phyloP scores from a whole-genome alignment of 345 rosid species.

The Hibiscus syriacus region DNA sequence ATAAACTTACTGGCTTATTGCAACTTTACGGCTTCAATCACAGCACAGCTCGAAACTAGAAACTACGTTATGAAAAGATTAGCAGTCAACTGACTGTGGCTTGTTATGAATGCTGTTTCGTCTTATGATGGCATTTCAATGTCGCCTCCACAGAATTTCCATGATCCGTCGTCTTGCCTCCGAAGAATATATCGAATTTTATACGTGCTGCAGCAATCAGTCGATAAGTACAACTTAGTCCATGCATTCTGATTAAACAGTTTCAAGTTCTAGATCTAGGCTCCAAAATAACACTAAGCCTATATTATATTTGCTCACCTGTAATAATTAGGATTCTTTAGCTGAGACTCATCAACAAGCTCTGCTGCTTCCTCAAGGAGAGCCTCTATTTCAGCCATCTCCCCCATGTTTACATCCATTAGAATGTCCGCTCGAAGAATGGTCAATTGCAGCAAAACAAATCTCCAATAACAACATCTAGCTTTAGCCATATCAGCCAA shows the following conservation, averaged over 20 bases:
- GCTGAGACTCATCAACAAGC: slow-evolving; percentile 75
- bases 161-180: slow-evolving; percentile 77
- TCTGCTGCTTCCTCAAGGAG: slow-evolving; percentile 94
- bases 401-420: slow-evolving; percentile 41
- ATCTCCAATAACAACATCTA: slow-evolving; percentile 80
- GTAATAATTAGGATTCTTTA: slow-evolving; percentile 72
- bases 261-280: neutral
- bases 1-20: too few species aligned
- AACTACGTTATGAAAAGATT: neutral
- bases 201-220: slow-evolving; percentile 59
- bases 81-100: neutral
- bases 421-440: slow-evolving; percentile 59
- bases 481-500: slow-evolving; percentile 73
- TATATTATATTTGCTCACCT: slow-evolving; percentile 35
- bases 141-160: slow-evolving; percentile 77
- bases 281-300: neutral
- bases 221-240: neutral
- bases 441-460: slow-evolving; percentile 72
- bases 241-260: neutral
- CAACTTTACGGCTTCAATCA: too few species aligned
- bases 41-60: neutral
- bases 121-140: slow-evolving; percentile 48
- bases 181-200: slow-evolving; percentile 56
- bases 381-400: slow-evolving; percentile 76
- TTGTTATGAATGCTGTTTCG: neutral